phyloP scores from a whole-genome alignment of 1,284 basidiomycete species.

The Irpex lacteus region DNA sequence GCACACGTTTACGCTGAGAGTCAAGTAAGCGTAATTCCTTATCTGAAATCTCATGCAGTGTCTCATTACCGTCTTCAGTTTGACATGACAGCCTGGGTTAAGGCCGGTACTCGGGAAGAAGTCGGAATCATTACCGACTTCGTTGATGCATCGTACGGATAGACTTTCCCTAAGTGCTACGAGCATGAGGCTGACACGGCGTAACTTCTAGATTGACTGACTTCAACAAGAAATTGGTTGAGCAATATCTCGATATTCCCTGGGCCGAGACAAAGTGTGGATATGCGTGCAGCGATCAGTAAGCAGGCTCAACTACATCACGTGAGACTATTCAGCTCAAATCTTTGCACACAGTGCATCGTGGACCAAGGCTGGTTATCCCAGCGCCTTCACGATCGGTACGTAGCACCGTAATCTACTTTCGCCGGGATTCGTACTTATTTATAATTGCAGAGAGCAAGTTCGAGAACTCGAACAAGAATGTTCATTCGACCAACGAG shows the following conservation, averaged over 20 bases:
- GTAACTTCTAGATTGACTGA: constrained; percentile 54
- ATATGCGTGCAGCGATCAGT: constrained; percentile 95
- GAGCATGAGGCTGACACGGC: constrained; percentile 7
- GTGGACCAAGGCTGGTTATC: constrained; percentile 85
- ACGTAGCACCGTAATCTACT: constrained; percentile 24
- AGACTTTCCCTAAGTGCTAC: constrained; percentile 2
- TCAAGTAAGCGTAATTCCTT: constrained; percentile 49
- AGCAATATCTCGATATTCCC: constrained; percentile 77
- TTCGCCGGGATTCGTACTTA: constrained; percentile 15
- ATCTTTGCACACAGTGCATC: constrained; percentile 56
- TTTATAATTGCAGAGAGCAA: constrained; percentile 49
- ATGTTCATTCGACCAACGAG: constrained; percentile 84
- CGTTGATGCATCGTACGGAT: constrained; percentile 59
- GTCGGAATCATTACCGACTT: constrained; percentile 92
- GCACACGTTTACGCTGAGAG: constrained; percentile 86
- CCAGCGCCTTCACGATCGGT: constrained; percentile 83
- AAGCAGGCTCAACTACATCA: constrained; percentile 25
- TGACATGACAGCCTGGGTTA: constrained; percentile 98
- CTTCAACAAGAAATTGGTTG: constrained; percentile 77
- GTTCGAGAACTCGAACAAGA: constrained; percentile 74
- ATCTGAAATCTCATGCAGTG: constrained; percentile 8
- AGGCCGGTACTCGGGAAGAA: constrained; percentile 81
- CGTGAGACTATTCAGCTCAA: constrained; percentile 14
- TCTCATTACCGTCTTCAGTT: constrained; percentile 47
- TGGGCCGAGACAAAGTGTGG: constrained; percentile 84